These are phyloP conservation scores for Moelleriella libera DNA, from an alignment of 2,329 filamentous ascomycete genomes.

Conservation along the genomic window DNA sequence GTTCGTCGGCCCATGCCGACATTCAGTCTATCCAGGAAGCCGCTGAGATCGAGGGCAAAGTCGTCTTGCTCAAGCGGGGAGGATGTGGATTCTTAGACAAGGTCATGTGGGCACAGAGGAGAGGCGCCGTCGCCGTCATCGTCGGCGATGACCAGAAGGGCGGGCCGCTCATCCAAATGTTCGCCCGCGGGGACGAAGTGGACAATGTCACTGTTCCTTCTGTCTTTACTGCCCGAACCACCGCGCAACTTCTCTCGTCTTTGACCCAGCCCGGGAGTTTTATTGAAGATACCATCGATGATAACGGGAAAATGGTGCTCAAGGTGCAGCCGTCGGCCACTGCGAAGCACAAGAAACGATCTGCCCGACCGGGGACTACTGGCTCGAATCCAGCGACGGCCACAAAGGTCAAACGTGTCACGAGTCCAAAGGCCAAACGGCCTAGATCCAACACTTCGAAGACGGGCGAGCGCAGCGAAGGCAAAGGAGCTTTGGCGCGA, in stretches of 20 bases:
- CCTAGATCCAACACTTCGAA: neutral
- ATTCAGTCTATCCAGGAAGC: slow-evolving; percentile 85
- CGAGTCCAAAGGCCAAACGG: slow-evolving; percentile 12
- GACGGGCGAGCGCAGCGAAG: neutral
- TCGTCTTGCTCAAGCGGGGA: slow-evolving; percentile 80
- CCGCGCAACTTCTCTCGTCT: slow-evolving; percentile 81
- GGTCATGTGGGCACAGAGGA: slow-evolving; percentile 88
- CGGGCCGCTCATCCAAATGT: slow-evolving; percentile 89
- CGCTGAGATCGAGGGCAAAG: slow-evolving; percentile 84
- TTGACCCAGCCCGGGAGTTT: slow-evolving; percentile 60
- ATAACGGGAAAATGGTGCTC: slow-evolving; percentile 41
- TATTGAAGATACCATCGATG: slow-evolving; percentile 44
- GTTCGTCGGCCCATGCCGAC: slow-evolving; percentile 54
- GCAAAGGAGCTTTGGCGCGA: neutral
- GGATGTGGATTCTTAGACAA: slow-evolving; percentile 96
- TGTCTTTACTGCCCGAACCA: slow-evolving; percentile 88
- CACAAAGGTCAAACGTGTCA: slow-evolving; percentile 9
- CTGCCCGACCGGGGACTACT: slow-evolving; percentile 14
- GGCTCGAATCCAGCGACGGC: slow-evolving; percentile 5
- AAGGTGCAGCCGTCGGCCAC: slow-evolving; percentile 37
- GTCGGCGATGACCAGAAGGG: slow-evolving; percentile 88
- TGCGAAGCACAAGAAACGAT: slow-evolving; percentile 16
- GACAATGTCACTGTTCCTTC: slow-evolving; percentile 91
- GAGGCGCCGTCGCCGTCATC: slow-evolving; percentile 79
- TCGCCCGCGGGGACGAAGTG: slow-evolving; percentile 79